Evolutionary conservation across 208 protist species (phyloP), one percentile per base, ranked within the genome.

Genomic region (Trypanosoma platydactyli): DNA sequence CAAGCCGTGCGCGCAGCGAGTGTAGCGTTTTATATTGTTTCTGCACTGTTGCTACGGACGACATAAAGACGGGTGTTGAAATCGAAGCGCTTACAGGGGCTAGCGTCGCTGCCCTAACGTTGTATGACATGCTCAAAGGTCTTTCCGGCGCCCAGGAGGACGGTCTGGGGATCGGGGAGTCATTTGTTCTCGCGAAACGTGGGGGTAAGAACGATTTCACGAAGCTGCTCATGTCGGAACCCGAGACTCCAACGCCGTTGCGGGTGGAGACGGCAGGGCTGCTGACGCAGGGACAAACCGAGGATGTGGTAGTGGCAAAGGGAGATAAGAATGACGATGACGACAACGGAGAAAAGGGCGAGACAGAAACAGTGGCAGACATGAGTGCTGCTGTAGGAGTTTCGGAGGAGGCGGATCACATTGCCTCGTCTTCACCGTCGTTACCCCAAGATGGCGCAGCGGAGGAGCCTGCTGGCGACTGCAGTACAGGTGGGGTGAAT

Each of bases 71-170:
- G 0, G 94, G 96, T 3, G 95, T 98, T n/a, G 97, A 99, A 80
- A 98, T 98, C 95, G 96, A 98, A 78, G 95, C 96, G 16, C 68
- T 98, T n/a, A 97, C 94, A 0, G 96, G 93, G 11, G 94, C 92
- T 3, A 89, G 76, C 5, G 78, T 98, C 29, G 87, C 95, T 16
- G 85, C 83, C 44, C 65, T 98, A 9, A 97, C 91, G 4, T 64
- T 95, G 7, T 95, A 95, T 73, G 89, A 95, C 71, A 95, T 95
- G 89, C 71, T 95, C 35, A 86, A 85, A 40, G 71, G 77, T 1
- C 49, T 93, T 5, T 83, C 86, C 0, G 81, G 86, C 1, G 81
- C 89, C 5, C 89, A 95, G 73, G 84, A 95, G 73, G 88, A 94
- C 59, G 88, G 88, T 16, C 64, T 94, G 9, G 76, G 73, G 12